These are phyloP conservation scores for Hypoxylon sp. DNA, from an alignment of 2,329 filamentous ascomycete species.

Conservation along the genomic window DNA sequence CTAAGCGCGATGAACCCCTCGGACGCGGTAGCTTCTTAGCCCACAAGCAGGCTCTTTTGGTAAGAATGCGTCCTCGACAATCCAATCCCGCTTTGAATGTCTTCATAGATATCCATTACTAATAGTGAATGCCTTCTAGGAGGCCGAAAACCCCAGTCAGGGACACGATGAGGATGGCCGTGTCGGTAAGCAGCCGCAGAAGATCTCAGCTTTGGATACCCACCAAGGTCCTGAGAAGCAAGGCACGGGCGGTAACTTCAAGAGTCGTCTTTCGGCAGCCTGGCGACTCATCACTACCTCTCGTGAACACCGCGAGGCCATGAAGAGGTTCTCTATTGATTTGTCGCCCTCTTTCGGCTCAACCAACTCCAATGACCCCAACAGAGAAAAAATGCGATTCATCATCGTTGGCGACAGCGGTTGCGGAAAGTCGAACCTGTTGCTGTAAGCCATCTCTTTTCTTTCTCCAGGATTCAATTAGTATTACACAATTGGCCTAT, in stretches of 20 bases:
- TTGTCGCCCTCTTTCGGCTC: slow-evolving; percentile 35
- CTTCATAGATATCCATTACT: background rate
- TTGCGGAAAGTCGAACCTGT: slow-evolving; percentile 53
- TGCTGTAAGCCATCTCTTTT: slow-evolving; percentile 46
- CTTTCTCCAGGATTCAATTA: background rate
- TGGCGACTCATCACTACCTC: slow-evolving; percentile 41
- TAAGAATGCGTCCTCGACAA: slow-evolving; percentile 29
- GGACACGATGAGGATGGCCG: slow-evolving; percentile 39
- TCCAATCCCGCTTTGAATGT: background rate
- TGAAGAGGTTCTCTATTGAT: slow-evolving; percentile 23
- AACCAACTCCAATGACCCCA: slow-evolving; percentile 37
- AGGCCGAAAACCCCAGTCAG: slow-evolving; percentile 26
- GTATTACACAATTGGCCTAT: background rate
- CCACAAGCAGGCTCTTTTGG: slow-evolving; percentile 50
- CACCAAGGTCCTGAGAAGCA: slow-evolving; percentile 30
- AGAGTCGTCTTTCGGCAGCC: slow-evolving; percentile 45
- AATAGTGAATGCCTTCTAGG: slow-evolving; percentile 26
- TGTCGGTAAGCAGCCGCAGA: slow-evolving; percentile 47
- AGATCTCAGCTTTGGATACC: slow-evolving; percentile 15
- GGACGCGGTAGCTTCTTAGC: slow-evolving; percentile 41
- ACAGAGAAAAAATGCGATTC: slow-evolving; percentile 51
- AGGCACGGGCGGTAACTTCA: slow-evolving; percentile 32
- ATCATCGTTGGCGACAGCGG: slow-evolving; percentile 52
- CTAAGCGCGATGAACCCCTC: slow-evolving; percentile 35
- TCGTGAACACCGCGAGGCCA: slow-evolving; percentile 5